Percentiles rank a stretch among this genome's conserved stretches.
phyloP scores from a whole-genome alignment of 805 yeast species.

The Kluyveromyces dobzhanskii region DNA sequence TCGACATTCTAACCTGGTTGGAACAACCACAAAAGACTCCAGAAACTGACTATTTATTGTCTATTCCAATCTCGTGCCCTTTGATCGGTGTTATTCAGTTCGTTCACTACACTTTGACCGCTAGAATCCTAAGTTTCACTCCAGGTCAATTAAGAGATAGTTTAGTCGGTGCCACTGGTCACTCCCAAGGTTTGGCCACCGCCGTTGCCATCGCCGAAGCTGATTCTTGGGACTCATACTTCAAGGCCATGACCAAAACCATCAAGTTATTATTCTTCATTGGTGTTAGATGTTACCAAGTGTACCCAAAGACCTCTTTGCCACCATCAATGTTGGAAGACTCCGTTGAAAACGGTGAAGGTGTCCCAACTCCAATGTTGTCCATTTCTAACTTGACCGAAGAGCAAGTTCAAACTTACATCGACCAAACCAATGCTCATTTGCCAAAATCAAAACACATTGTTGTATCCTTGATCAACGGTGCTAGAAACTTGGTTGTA shows the following conservation, averaged over 20 bases:
- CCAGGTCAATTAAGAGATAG: constrained; percentile 79
- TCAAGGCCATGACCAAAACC: constrained; percentile 63
- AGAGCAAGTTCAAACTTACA: constrained; percentile 69
- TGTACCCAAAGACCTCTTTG: constrained; percentile 87
- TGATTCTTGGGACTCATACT: constrained; percentile 79
- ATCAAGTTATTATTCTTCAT: constrained; percentile 82
- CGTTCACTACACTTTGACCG: constrained; percentile 84
- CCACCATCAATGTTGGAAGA: constrained; percentile 92
- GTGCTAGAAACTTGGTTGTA: constrained; percentile 91
- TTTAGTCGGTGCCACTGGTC: constrained; percentile 76
- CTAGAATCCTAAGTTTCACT: constrained; percentile 71
- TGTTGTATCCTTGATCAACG: constrained; percentile 84
- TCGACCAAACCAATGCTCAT: constrained; percentile 85
- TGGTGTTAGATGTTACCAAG: constrained; percentile 84
- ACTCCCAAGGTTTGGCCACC: constrained; percentile 85
- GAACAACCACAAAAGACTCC: constrained; percentile 81
- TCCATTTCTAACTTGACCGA: constrained; percentile 81
- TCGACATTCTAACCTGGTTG: constrained; percentile 84
- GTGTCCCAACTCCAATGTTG: constrained; percentile 95
- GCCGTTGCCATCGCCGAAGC: constrained; percentile 84
- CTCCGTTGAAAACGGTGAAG: constrained; percentile 89
- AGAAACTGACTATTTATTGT: constrained; percentile 74
- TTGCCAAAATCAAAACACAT: constrained; percentile 88
- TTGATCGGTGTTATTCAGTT: constrained; percentile 92
- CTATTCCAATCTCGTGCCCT: constrained; percentile 96